Evolutionary conservation across 164 flowering plant species (phyloP).

Genomic region (Nymphaea thermarum): DNA sequence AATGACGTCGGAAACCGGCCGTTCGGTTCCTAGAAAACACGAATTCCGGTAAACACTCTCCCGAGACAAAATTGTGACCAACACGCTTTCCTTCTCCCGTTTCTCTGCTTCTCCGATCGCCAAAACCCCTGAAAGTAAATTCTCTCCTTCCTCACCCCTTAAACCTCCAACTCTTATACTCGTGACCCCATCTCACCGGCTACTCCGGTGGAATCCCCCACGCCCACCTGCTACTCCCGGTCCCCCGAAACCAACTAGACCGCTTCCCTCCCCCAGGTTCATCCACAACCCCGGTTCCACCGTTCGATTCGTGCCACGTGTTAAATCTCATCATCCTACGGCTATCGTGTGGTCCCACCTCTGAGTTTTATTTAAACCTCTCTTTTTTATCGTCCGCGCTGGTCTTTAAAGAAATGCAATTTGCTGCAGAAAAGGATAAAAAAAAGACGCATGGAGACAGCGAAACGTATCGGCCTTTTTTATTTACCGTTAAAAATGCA

Average conservation of each 20-base stretch:
- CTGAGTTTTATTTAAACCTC: too few species aligned
- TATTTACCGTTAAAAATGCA: too few species aligned
- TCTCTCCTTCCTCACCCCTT: conserved; percentile 9
- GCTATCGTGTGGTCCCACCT: too few species aligned
- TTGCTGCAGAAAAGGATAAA: too few species aligned
- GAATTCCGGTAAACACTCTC: background rate
- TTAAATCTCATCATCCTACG: too few species aligned
- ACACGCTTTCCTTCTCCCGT: background rate
- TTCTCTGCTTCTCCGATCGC: conserved; percentile 5
- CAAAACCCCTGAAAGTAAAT: conserved; percentile 19
- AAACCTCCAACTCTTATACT: conserved; percentile 17
- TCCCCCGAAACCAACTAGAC: conserved; percentile 13
- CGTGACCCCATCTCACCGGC: conserved; percentile 14
- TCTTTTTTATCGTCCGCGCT: too few species aligned
- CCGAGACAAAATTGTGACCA: background rate
- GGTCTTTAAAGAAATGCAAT: too few species aligned
- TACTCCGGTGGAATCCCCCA: conserved; percentile 3
- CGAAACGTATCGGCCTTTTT: too few species aligned
- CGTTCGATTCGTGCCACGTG: conserved; percentile 8
- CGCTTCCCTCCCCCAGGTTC: conserved; percentile 12
- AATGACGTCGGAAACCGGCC: conserved; percentile 1
- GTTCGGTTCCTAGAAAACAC: conserved; percentile 6
- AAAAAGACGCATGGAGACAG: too few species aligned
- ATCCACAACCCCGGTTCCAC: conserved; percentile 10
- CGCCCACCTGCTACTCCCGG: conserved; percentile 1